phyloP scores from a whole-genome alignment of 768 basidiomycete species.

The Cystoderma amianthinum region DNA sequence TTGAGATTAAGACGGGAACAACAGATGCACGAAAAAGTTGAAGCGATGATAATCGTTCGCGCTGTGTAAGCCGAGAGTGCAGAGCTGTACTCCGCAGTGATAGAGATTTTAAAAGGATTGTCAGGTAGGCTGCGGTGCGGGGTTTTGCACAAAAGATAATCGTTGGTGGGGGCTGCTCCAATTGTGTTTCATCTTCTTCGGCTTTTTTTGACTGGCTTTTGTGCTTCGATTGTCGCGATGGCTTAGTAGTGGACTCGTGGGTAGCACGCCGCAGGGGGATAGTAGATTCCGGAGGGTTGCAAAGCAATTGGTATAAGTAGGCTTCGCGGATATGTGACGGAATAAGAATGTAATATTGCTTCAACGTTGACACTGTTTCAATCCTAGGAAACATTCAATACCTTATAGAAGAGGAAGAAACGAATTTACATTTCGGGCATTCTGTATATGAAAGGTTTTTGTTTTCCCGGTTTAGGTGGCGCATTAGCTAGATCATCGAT shows the following conservation, averaged over 20 bases:
- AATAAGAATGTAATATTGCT: constrained; percentile 86
- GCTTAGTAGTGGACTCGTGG: constrained; percentile 39
- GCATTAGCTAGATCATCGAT: constrained; percentile 74
- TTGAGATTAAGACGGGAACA: constrained; percentile 88
- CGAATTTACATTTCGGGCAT: constrained; percentile 57
- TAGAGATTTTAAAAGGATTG: constrained; percentile 68
- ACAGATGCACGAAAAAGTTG: constrained; percentile 79
- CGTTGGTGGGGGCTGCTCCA: constrained; percentile 83
- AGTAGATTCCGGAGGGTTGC: constrained; percentile 81
- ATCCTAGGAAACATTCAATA: constrained; percentile 39
- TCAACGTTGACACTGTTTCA: constrained; percentile 83
- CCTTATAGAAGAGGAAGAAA: neutral
- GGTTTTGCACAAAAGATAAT: constrained; percentile 91
- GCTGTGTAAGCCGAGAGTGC: constrained; percentile 91
- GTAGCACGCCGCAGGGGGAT: constrained; percentile 57
- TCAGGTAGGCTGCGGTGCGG: constrained; percentile 86
- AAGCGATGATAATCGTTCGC: constrained; percentile 80
- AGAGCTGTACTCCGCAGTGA: constrained; percentile 82
- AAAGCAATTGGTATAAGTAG: constrained; percentile 86
- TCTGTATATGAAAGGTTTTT: constrained; percentile 80
- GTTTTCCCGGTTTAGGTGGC: constrained; percentile 74
- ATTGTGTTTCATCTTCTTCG: constrained; percentile 43
- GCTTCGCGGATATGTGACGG: constrained; percentile 92
- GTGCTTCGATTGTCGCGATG: constrained; percentile 15
- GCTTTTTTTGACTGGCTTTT: constrained; percentile 22